These are phyloP conservation scores for Elsinoe ampelina DNA, from an alignment of 2,329 filamentous ascomycete species.

Conservation along the genomic window DNA sequence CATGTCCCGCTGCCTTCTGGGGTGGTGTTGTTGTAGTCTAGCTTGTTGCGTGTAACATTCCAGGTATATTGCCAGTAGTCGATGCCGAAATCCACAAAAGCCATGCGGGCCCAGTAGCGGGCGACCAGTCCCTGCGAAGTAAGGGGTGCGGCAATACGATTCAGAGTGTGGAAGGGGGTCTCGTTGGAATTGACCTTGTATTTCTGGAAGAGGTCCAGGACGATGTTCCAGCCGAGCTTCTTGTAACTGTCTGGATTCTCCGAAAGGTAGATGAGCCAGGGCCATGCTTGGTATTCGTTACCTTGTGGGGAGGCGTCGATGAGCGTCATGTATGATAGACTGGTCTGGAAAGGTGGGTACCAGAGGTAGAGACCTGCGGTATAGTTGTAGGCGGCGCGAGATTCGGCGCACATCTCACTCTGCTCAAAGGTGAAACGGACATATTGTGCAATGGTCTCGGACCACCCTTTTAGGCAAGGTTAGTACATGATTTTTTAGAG, in stretches of 20 bases:
- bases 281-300: conserved; percentile 47
- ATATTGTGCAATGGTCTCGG: conserved; percentile 44
- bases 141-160: conserved; percentile 26
- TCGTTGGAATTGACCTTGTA: conserved; percentile 40
- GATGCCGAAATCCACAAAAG: conserved; percentile 44
- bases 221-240: conserved; percentile 18
- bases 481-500: not conserved
- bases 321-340: conserved; percentile 40
- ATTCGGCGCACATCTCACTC: conserved; percentile 34
- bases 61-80: conserved; percentile 33
- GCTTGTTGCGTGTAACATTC: conserved; percentile 25
- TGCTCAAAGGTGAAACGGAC: conserved; percentile 42
- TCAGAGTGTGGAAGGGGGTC: conserved; percentile 41
- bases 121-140: conserved; percentile 36
- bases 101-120: conserved; percentile 46
- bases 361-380: conserved; percentile 33
- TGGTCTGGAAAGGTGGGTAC: conserved; percentile 38
- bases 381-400: conserved; percentile 28
- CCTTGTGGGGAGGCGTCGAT: conserved; percentile 35
- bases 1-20: conserved; percentile 29
- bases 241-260: conserved; percentile 39
- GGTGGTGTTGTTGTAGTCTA: conserved; percentile 39
- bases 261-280: conserved; percentile 41
- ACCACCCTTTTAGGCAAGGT: conserved; percentile 38
- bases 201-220: conserved; percentile 29